These are phyloP conservation scores for Aspergillus sclerotiicarbonarius DNA, from an alignment of 495 filamentous ascomycete species.

Conservation along the genomic window DNA sequence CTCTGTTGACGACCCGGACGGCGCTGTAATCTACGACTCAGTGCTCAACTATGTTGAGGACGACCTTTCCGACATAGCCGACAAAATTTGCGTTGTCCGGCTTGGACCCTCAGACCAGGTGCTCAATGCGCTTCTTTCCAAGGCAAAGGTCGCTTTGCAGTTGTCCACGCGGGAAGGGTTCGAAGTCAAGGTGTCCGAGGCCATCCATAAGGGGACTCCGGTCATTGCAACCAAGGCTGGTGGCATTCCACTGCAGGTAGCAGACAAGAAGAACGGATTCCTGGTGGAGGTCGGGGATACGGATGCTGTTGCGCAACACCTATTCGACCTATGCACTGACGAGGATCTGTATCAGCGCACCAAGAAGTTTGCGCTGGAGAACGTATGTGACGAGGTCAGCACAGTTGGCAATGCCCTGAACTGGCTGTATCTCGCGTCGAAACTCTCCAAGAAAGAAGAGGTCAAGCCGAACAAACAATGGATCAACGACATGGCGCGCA, in stretches of 20 bases:
- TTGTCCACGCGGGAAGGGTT: constrained; percentile 84
- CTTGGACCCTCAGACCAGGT: constrained; percentile 77
- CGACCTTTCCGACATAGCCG: constrained; percentile 46
- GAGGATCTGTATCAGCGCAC: constrained; percentile 61
- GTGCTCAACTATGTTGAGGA: constrained; percentile 65
- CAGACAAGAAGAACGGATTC: constrained; percentile 71
- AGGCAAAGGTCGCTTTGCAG: constrained; percentile 71
- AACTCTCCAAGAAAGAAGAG: constrained; percentile 51
- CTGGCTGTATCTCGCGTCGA: constrained; percentile 76
- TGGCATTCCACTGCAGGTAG: constrained; percentile 79
- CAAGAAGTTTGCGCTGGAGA: constrained; percentile 60
- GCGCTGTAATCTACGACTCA: constrained; percentile 67
- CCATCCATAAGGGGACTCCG: constrained; percentile 79
- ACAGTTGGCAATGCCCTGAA: constrained; percentile 76
- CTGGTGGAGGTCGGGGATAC: constrained; percentile 72
- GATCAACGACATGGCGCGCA: constrained; percentile 78
- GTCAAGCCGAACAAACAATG: constrained; percentile 55
- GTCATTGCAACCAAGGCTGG: constrained; percentile 77
- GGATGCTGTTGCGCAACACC: constrained; percentile 66
- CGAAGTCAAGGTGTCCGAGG: constrained; percentile 88
- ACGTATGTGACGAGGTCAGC: constrained; percentile 79
- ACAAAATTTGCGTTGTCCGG: constrained; percentile 71
- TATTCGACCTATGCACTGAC: constrained; percentile 69
- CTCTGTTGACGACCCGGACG: constrained; percentile 84
- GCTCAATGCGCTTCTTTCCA: constrained; percentile 76